Evolutionary conservation across 2,329 filamentous ascomycete species (phyloP), one percentile per base, ranked within the genome.

Genomic region (Fusarium sp.): DNA sequence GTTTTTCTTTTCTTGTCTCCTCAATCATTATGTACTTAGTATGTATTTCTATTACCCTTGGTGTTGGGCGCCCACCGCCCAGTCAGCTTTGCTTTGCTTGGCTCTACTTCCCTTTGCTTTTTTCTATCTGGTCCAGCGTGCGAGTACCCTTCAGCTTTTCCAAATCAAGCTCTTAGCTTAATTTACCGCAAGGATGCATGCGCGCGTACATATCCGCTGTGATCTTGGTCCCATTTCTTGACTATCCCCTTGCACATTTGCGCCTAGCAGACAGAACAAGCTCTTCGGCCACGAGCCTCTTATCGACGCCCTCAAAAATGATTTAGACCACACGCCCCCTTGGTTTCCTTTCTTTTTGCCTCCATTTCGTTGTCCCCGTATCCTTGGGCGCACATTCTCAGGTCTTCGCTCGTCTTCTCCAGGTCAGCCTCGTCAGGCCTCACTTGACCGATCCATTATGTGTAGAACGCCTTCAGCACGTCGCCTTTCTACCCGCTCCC

Each of bases 401-500:
- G 50, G 52, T 31, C n/a, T 62, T 70, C 39, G 45, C 47, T 57
- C 64, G 45, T 55, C 55, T 46, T 58, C 25, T 45, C 55, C 50
- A 54, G 38, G 25, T 59, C 66, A 57, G 55, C 58, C 64, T 65
- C 44, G 55, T 72, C 27, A 44, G 65, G 66, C 61, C 66, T 70
- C 62, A 66, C 38, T 53, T 57, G 46, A 53, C 45, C 22, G 18
- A 27, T 35, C n/a, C 41, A 14, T 3, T 52, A 22, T 69, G 38
- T 53, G 56, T 55, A 62, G 44, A 52, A 62, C 53, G 50, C 39
- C 57, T 68, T 68, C 65, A 65, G 68, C 58, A 66, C 29, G 45
- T 70, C 74, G 72, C 70, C 68, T 72, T 52, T 56, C 68, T 67
- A 67, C 60, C 75, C 74, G 71, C 58, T 76, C 75, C 73, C 69